Evolutionary conservation across 2,329 filamentous ascomycete genomes (phyloP).

Genomic region (Fusarium incarnatum): DNA sequence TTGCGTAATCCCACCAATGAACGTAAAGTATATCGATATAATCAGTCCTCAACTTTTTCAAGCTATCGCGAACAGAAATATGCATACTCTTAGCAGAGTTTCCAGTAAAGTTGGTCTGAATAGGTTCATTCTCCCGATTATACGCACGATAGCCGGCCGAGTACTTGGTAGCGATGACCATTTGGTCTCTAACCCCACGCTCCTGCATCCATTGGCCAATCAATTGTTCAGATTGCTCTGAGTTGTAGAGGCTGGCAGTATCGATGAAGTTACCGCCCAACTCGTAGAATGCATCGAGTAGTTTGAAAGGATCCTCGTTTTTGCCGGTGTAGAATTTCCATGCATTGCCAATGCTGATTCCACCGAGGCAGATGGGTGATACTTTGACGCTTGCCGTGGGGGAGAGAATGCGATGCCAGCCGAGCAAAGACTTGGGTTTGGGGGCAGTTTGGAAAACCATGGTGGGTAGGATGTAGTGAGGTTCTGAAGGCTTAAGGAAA

Average conservation of each 20-base stretch:
- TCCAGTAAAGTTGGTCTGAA: background rate
- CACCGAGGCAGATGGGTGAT: background rate
- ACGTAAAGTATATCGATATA: background rate
- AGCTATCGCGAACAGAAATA: background rate
- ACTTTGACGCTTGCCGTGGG: background rate
- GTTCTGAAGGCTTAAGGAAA: too few species aligned
- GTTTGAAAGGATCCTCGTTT: background rate
- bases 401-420: background rate
- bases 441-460: background rate
- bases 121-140: background rate
- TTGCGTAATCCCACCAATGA: background rate
- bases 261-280: background rate
- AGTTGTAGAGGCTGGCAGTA: background rate
- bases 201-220: background rate
- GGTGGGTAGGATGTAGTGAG: rapidly evolving
- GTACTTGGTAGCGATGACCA: background rate
- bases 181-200: background rate
- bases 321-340: background rate
- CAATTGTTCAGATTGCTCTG: background rate
- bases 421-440: background rate
- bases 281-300: background rate
- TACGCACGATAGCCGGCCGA: background rate
- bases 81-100: background rate
- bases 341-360: background rate
- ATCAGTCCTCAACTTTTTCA: background rate